phyloP scores from a whole-genome alignment of 495 filamentous ascomycete genomes.

The Aspergillus asperescens region DNA sequence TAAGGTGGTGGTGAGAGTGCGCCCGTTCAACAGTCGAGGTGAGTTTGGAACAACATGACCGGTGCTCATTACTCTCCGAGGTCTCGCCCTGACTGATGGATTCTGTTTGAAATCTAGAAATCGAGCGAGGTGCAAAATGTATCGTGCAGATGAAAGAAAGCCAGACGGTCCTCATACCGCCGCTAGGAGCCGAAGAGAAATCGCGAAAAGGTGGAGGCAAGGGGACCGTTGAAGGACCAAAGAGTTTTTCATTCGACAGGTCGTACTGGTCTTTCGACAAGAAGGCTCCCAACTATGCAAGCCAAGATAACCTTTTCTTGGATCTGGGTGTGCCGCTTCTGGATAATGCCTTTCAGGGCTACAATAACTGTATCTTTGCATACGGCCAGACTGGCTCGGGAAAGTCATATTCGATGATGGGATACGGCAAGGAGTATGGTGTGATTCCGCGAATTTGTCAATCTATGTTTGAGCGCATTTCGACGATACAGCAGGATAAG shows the following conservation, averaged over 20 bases:
- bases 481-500: conserved; percentile 66
- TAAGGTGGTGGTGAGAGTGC: conserved; percentile 96
- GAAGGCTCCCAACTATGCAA: conserved; percentile 73
- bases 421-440: conserved; percentile 91
- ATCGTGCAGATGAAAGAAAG: conserved; percentile 92
- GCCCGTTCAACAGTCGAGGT: conserved; percentile 94
- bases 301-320: conserved; percentile 80
- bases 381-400: conserved; percentile 98
- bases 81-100: conserved; percentile 1
- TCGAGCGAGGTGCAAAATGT: conserved; percentile 89
- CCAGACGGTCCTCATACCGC: conserved; percentile 82
- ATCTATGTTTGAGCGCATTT: conserved; percentile 91
- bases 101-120: conserved; percentile 50
- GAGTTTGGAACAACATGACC: conserved; percentile 26
- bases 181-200: conserved; percentile 57
- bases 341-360: conserved; percentile 97
- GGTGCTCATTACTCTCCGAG: not conserved
- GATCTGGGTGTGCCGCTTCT: conserved; percentile 87
- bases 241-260: conserved; percentile 91
- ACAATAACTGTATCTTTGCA: conserved; percentile 99
- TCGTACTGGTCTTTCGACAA: conserved; percentile 98
- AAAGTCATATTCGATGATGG: conserved; percentile 99
- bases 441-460: conserved; percentile 98
- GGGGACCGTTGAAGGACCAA: conserved; percentile 65
- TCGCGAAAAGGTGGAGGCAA: conserved; percentile 52